Conservation (phyloP, 1,139 yeast genomes). For the Fermentozyma sake region DNA sequence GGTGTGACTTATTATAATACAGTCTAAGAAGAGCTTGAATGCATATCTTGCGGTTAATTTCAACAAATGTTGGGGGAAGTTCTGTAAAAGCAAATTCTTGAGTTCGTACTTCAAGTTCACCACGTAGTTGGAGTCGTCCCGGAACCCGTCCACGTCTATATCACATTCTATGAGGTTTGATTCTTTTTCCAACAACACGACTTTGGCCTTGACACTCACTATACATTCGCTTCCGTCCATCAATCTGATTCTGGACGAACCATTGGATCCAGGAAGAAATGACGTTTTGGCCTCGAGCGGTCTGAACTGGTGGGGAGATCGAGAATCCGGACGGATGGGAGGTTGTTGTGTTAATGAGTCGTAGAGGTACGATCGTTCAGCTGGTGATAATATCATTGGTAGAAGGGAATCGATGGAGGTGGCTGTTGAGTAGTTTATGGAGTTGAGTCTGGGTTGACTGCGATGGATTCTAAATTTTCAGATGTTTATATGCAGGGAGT, state of each 20-base stretch:
- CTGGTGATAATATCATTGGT: conserved; percentile 70
- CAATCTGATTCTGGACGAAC: conserved; percentile 81
- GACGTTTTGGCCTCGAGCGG: conserved; percentile 82
- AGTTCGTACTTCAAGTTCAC: conserved; percentile 53
- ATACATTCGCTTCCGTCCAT: conserved; percentile 92
- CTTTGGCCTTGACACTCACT: conserved; percentile 83
- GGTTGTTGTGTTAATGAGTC: conserved; percentile 64
- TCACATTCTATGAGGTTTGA: conserved; percentile 62
- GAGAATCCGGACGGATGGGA: conserved; percentile 78
- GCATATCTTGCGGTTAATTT: conserved; percentile 69
- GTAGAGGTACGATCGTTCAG: conserved; percentile 77
- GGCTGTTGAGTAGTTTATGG: no score
- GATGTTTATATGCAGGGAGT: no score
- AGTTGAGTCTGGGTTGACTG: no score
- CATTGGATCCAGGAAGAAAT: conserved; percentile 82
- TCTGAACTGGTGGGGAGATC: conserved; percentile 68
- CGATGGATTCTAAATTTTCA: no score
- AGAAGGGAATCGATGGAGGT: no score
- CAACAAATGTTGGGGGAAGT: conserved; percentile 48
- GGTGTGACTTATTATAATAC: conserved; percentile 62
- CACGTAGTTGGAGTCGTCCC: conserved; percentile 66
- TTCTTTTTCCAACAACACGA: conserved; percentile 49
- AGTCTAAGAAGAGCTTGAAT: conserved; percentile 73
- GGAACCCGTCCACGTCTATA: conserved; percentile 66
- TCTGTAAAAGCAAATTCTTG: conserved; percentile 40